Evolutionary conservation across 441 rosid genomes (phyloP), one percentile per base, ranked within the genome.

Genomic region (Populus hybrid): DNA sequence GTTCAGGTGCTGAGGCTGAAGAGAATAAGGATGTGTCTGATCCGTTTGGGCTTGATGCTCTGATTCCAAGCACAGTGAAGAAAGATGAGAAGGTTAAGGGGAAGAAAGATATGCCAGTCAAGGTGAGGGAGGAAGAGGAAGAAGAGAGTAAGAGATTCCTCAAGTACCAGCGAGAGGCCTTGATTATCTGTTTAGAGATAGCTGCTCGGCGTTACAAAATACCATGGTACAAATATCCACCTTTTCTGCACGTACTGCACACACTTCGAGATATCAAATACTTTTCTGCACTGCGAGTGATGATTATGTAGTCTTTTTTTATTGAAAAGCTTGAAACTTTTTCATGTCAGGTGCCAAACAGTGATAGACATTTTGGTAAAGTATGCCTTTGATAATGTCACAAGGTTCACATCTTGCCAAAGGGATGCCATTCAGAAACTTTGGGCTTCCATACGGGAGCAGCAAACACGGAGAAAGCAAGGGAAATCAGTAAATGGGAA

Each of bases 331-430:
- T 9, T 10, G 5, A 12, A 20, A 42, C 2, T 14, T 67, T 54
- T 69, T 78, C 38, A 73, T 86, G 69, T 67, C 85, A 95, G 98
- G 99, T 95, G 99, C 76, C 99, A 95, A 85, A 95, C 95, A 1
- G 95, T 86, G 72, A 92, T 95, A 84, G 99, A 94, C 87, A 95
- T 95, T 82, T 78, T 95, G 87, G 99, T 91, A 68, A 93, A 95
- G 87, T 95, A 91, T 83, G 98, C 98, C 8, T 90, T 75, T 65
- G 95, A 95, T 76, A 90, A 93, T 73, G 91, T 89, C 73, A 77
- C 88, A 24, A 95, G 91, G 82, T 94, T 95, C 88, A 94, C 97
- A 18, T 81, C 91, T 69, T 84, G 42, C 38, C 97, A 94, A 78
- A 90, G 98, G 80, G 93, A 85, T 81, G 99, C 98, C 75, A 88